Conservation (phyloP, 441 rosid genomes). For the Euphorbia celastroides region DNA sequence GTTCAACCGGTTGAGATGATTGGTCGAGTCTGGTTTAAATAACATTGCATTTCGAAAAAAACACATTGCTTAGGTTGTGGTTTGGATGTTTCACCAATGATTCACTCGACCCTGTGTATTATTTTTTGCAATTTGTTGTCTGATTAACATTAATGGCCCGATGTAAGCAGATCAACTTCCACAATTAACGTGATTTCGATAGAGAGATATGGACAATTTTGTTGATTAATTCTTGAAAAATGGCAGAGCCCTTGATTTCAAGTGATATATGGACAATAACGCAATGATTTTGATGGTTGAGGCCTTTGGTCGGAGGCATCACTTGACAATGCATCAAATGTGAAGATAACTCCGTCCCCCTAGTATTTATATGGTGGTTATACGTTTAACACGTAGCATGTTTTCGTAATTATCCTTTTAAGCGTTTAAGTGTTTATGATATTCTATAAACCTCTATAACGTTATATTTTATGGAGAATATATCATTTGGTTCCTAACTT, state of each 20-base stretch:
- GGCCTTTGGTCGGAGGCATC: background rate
- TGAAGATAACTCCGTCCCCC: background rate
- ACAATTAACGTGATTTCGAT: constrained; percentile 1
- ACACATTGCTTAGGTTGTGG: too few relatives aligned
- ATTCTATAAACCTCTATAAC: too few relatives aligned
- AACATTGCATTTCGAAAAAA: too few relatives aligned
- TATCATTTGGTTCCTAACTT: too few relatives aligned
- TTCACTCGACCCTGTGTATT: background rate
- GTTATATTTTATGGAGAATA: too few relatives aligned
- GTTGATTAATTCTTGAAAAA: too few relatives aligned
- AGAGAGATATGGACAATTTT: background rate
- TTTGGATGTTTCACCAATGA: background rate
- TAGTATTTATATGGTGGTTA: background rate
- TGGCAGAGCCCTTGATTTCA: too few relatives aligned
- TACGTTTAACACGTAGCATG: background rate
- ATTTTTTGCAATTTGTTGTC: background rate
- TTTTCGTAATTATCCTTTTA: too few relatives aligned
- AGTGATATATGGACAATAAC: background rate
- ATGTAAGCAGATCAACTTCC: constrained; percentile 1
- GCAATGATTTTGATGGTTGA: background rate
- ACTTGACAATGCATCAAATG: background rate
- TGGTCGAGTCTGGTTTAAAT: too few relatives aligned
- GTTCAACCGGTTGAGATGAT: too few relatives aligned
- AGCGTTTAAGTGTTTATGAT: too few relatives aligned
- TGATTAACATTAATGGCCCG: background rate